These are phyloP conservation scores for Lachnellula subtilissima DNA, from an alignment of 2,329 filamentous ascomycete genomes.

Conservation along the genomic window DNA sequence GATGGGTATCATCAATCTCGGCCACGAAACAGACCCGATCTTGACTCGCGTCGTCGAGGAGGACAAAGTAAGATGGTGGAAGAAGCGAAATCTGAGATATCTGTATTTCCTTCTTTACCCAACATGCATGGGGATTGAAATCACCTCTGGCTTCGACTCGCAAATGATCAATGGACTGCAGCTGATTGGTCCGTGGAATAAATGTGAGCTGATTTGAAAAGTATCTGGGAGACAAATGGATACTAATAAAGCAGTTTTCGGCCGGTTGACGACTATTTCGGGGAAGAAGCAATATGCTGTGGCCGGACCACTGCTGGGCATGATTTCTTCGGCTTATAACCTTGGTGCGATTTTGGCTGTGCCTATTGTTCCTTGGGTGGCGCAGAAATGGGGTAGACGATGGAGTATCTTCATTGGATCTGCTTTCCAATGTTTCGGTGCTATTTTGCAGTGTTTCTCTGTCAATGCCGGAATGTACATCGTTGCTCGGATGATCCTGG, in stretches of 20 bases:
- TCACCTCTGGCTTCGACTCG: conserved; percentile 51
- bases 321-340: conserved; percentile 51
- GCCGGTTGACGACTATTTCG: conserved; percentile 12
- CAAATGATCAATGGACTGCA: conserved; percentile 44
- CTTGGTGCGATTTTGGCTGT: conserved; percentile 50
- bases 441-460: conserved; percentile 47
- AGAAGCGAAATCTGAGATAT: conserved; percentile 34
- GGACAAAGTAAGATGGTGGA: conserved; percentile 37
- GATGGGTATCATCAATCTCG: conserved; percentile 13
- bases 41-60: conserved; percentile 36
- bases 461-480: conserved; percentile 42
- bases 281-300: conserved; percentile 27
- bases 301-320: conserved; percentile 35
- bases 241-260: not conserved
- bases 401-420: conserved; percentile 53
- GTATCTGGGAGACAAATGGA: not conserved
- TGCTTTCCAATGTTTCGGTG: conserved; percentile 49
- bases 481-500: conserved; percentile 45
- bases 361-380: conserved; percentile 47
- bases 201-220: conserved; percentile 17
- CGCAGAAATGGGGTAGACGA: conserved; percentile 44
- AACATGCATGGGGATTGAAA: conserved; percentile 49
- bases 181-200: conserved; percentile 31
- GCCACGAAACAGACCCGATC: conserved; percentile 31
- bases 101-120: conserved; percentile 40